These are phyloP conservation scores for Hortiboletus campestris DNA, from an alignment of 768 basidiomycete species.

Conservation along the genomic window DNA sequence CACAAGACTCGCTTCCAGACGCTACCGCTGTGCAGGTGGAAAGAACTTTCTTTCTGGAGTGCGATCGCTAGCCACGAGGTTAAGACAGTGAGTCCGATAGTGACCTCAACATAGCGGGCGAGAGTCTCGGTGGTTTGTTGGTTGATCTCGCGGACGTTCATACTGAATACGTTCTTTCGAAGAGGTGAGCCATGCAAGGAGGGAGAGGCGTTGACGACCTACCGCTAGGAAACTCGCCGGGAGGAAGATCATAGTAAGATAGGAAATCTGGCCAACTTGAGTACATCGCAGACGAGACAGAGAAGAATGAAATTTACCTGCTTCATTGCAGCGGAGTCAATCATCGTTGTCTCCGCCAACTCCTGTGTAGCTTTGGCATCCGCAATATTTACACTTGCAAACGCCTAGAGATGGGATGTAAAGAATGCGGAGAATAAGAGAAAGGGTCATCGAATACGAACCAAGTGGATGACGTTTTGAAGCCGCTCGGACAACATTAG, in stretches of 20 bases:
- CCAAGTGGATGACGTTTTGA: conserved; percentile 35
- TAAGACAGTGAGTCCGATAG: conserved; percentile 47
- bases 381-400: conserved; percentile 53
- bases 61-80: conserved; percentile 59
- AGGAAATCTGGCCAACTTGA: conserved; percentile 36
- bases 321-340: conserved; percentile 42
- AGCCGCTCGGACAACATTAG: conserved; percentile 33
- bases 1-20: conserved; percentile 15
- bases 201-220: background rate
- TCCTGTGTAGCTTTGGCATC: conserved; percentile 51
- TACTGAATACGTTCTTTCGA: conserved; percentile 32
- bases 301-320: conserved; percentile 19
- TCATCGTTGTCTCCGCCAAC: conserved; percentile 45
- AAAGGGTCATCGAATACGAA: conserved; percentile 8
- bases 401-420: conserved; percentile 40
- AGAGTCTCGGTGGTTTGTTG: conserved; percentile 28
- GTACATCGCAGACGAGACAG: background rate
- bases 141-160: conserved; percentile 34
- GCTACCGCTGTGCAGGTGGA: conserved; percentile 1
- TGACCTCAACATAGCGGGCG: conserved; percentile 37
- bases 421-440: background rate
- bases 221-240: conserved; percentile 47
- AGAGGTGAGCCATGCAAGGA: background rate
- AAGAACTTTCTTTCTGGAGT: conserved; percentile 37
- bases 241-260: conserved; percentile 61